Percentiles rank a stretch among this genome's conserved stretches.
Conservation (phyloP, 1,284 basidiomycete genomes). For the Rhodofomes roseus region DNA sequence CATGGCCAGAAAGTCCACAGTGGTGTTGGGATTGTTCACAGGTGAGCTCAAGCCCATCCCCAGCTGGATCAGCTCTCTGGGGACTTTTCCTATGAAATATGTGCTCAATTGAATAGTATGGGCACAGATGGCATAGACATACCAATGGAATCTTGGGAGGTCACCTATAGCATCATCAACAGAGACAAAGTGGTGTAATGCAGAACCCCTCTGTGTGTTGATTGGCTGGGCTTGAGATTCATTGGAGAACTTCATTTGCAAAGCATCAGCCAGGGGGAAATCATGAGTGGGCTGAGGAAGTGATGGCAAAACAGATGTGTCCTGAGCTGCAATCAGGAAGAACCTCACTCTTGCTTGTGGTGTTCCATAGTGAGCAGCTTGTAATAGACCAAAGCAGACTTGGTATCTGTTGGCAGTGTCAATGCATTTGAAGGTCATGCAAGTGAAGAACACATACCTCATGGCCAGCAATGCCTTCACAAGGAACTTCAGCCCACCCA, state of each 20-base stretch:
- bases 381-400: slow-evolving; percentile 55
- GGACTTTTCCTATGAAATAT: slow-evolving; percentile 26
- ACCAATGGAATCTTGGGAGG: slow-evolving; percentile 70
- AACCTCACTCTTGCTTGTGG: slow-evolving; percentile 70
- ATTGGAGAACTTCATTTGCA: slow-evolving; percentile 48
- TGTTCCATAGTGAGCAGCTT: slow-evolving; percentile 71
- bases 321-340: slow-evolving; percentile 61
- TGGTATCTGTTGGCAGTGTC: slow-evolving; percentile 51
- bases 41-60: slow-evolving; percentile 24
- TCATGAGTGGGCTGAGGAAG: slow-evolving; percentile 71
- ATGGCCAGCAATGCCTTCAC: slow-evolving; percentile 54
- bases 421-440: not conserved
- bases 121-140: slow-evolving; percentile 10
- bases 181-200: slow-evolving; percentile 50
- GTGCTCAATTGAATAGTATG: not conserved
- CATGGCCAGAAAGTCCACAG: slow-evolving; percentile 37
- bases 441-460: slow-evolving; percentile 39
- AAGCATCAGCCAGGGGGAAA: slow-evolving; percentile 41
- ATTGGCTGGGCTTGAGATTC: slow-evolving; percentile 41
- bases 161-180: slow-evolving; percentile 69
- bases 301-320: slow-evolving; percentile 48
- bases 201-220: slow-evolving; percentile 41
- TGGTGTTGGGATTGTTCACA: slow-evolving; percentile 33
- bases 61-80: not conserved
- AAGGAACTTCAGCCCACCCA: slow-evolving; percentile 69